Base-by-base conservation (phyloP, 352 stramenopile genomes). In the Globisporangium yorkense region DNA sequence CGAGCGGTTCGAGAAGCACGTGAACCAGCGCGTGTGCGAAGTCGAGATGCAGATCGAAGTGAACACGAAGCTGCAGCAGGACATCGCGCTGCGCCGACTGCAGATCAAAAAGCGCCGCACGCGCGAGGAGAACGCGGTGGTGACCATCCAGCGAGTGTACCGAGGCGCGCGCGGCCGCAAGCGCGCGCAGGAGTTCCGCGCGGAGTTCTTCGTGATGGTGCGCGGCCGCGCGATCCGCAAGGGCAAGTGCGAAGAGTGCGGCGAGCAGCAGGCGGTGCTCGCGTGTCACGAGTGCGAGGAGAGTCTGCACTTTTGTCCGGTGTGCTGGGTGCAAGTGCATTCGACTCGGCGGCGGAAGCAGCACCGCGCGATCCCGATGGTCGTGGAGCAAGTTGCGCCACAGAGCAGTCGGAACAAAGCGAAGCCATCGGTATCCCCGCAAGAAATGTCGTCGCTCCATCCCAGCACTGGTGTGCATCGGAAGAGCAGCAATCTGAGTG, bases 281-380 rank as follows among this genome's bases (percentile, higher is more conserved):
- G 67, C 82, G 58, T 92, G 80, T 49, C 51, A 71, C 9, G 66
- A 89, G 56, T 92, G 83, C 47, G 70, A 88, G 48, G 77, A 88
- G 53, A 82, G 71, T 46, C 18, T 74, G 13, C 80, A 86, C n/a
- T 87, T 92, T 18, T 92, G 80, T 56, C 80, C 80, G 2, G 44
- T 70, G 5, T 92, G 80, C 53, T 92, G 83, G 82, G 82, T 92
- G 1, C 75, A 87, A 48, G 78, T 88, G 13, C 82, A 89, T 53
- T 70, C 72, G 21, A 90, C 80, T 1, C 55, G 77, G 7, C 66
- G 74, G 8, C 68, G 80, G 1, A 85, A 85, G 61, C 48, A 60
- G 43, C 82, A 92, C 27, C 68, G 80, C 2, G 67, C 83, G 37
- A 80, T 89, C 18, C 83, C 83, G 10, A 89, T 90, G 74, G 57